Percentiles rank a stretch among this genome's conserved stretches.
Conservation (phyloP, 305 asterid genomes). For the Fraxinus baroniana region DNA sequence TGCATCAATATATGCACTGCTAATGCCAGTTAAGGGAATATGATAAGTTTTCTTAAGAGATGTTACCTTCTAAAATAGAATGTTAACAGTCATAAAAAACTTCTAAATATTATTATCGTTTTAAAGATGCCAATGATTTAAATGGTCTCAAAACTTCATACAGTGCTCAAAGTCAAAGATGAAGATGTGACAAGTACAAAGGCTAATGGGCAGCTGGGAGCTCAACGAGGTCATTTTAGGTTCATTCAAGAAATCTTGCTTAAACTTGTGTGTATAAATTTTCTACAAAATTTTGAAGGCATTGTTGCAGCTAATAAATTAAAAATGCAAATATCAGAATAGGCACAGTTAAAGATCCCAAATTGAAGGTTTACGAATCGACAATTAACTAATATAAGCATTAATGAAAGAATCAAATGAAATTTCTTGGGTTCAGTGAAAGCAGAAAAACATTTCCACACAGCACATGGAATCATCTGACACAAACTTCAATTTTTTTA, state of each 20-base stretch:
- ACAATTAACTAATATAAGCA: background rate
- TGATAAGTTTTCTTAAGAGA: background rate
- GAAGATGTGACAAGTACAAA: background rate
- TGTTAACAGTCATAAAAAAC: background rate
- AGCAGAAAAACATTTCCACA: background rate
- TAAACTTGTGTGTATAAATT: background rate
- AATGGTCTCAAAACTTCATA: background rate
- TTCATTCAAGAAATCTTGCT: background rate
- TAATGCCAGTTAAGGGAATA: background rate
- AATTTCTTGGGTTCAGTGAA: background rate
- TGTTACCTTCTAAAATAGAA: background rate
- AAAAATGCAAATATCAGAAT: background rate
- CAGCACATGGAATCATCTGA: background rate
- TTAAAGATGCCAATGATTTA: background rate
- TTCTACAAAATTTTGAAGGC: background rate
- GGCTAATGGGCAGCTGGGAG: background rate
- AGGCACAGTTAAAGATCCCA: background rate
- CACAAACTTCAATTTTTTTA: background rate
- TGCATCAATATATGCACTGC: background rate
- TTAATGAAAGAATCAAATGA: background rate
- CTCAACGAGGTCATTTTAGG: background rate
- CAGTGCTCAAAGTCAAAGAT: background rate
- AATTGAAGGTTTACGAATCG: background rate
- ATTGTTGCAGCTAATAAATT: background rate
- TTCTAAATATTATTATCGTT: background rate